Evolutionary conservation across 305 asterid genomes (phyloP), one percentile per base, ranked within the genome.

Genomic region (Vinca major): DNA sequence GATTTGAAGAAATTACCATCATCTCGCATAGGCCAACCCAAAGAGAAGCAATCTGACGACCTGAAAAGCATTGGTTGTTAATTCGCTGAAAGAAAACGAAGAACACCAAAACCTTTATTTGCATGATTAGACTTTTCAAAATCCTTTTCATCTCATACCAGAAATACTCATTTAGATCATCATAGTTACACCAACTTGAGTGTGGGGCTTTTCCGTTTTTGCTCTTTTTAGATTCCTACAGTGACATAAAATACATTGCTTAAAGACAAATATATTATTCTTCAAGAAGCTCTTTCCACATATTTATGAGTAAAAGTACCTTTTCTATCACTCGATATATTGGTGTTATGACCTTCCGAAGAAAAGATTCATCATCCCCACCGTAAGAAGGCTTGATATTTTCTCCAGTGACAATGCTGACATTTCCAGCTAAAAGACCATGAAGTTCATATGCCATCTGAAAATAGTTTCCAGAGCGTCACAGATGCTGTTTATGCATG

Each of bases 11-110:
- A 89, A 62, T 94, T 94, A 66, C 90, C 96, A 80, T 91, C 97
- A 77, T 88, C 98, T 58, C 95, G 87, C 96, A 94, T 91, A 48
- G 99, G 99, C 99, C 99, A 94, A 69, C 99, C 99, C 89, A 91
- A 80, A 45, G 79, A 77, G 85, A 94, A 94, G 92, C 98, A 94
- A 73, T 89, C 95, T 2, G 92, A 65, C 51, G 97, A 85, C 99
- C 99, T 94, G 73, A 54, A 79, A 62, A 65, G 33, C 65, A 69
- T 76, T 76, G 56, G 52, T 65, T 75, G 76, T 69, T 78, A 69
- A 72, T 63, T 64, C 63, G 57, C 54, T 53, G 67, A 71, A 73
- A 53, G 57, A 76, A 65, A 74, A 73, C 60, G 77, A 62, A 63
- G 64, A 36, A n/a, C 49, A 20, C 8, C 21, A 39, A 36, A 71